phyloP scores from a whole-genome alignment of 2,329 filamentous ascomycete genomes.

The Ophiostoma sp. region DNA sequence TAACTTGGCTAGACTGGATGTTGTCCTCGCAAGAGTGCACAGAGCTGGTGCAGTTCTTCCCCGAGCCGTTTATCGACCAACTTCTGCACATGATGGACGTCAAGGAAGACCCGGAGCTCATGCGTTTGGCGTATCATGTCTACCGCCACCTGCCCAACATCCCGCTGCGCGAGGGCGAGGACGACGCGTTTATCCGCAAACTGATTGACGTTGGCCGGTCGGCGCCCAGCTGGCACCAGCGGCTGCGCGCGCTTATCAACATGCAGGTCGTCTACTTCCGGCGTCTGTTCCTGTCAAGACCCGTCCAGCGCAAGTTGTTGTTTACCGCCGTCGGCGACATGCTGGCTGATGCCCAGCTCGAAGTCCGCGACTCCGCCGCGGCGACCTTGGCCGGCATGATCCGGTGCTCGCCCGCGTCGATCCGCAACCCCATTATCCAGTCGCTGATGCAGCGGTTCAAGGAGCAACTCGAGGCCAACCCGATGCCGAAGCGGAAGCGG shows the following conservation, averaged over 20 bases:
- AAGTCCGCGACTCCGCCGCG: constrained; percentile 90
- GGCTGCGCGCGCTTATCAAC: constrained; percentile 90
- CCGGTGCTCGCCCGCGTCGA: constrained; percentile 79
- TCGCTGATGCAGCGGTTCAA: constrained; percentile 79
- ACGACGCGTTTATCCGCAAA: constrained; percentile 77
- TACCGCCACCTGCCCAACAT: constrained; percentile 96
- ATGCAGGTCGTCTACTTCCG: constrained; percentile 99
- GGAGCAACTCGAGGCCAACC: constrained; percentile 74
- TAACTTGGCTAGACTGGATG: constrained; percentile 91
- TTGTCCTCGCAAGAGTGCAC: constrained; percentile 91
- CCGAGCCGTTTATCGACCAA: constrained; percentile 83
- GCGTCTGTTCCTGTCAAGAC: constrained; percentile 81
- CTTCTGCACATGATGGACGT: constrained; percentile 99
- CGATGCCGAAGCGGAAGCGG: constrained; percentile 73
- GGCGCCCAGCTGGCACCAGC: constrained; percentile 90
- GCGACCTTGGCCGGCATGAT: constrained; percentile 97
- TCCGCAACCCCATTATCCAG: constrained; percentile 76
- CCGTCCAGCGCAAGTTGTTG: constrained; percentile 72
- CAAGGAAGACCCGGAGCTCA: constrained; percentile 95
- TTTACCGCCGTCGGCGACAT: constrained; percentile 95
- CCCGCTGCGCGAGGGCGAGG: constrained; percentile 83
- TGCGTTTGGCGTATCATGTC: constrained; percentile 91
- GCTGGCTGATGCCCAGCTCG: constrained; percentile 87
- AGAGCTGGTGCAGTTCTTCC: constrained; percentile 87
- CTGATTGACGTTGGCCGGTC: constrained; percentile 85